Base-by-base conservation (phyloP, 2,329 filamentous ascomycete species). In the Arthrobotrys entomopaga region DNA sequence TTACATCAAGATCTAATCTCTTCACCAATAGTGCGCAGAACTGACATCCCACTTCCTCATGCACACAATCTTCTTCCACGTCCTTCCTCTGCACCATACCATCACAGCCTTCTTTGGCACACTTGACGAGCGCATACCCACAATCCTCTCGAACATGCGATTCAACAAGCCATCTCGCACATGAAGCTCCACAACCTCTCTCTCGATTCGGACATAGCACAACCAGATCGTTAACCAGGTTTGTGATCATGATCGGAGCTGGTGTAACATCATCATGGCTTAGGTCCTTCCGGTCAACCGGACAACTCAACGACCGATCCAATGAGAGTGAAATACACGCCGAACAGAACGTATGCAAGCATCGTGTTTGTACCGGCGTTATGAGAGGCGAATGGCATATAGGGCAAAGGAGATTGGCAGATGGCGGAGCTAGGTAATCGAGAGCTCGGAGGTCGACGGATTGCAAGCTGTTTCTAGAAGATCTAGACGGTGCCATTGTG, bases 291-390 rank as follows among this genome's bases (percentile, higher is more conserved):
- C 78, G 77, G 74, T 79, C 78, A 26, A 79, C 77, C 5, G 78
- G 78, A 24, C 78, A 79, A 34, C 78, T 77, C 15, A 54, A 52
- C 43, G 76, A 77, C 20, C 75, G 73, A 20, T 79, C 77, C 22
- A 79, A 71, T n/a, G 78, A 78, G 22, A 70, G 66, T 16, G 78
- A 74, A 42, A 79, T 77, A 78, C 88, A 90, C 3, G 82, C 82
- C 59, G 85, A 84, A 78, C 88, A 90, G 79, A 90, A 90, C 11
- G 87, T 88, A 79, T 90, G 88, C 69, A 88, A 86, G 80, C 88
- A 90, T 6, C 82, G 82, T 0, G 87, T 89, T 48, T 87, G 88
- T 54, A 88, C 83, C 0, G 88, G 87, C 13, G 86, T 83, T 54
- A 89, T 82, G 48, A 90, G 84, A 2, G 88, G 86, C 10, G 87